Conservation (phyloP, 768 basidiomycete species). For the Amanita jacksonii region DNA sequence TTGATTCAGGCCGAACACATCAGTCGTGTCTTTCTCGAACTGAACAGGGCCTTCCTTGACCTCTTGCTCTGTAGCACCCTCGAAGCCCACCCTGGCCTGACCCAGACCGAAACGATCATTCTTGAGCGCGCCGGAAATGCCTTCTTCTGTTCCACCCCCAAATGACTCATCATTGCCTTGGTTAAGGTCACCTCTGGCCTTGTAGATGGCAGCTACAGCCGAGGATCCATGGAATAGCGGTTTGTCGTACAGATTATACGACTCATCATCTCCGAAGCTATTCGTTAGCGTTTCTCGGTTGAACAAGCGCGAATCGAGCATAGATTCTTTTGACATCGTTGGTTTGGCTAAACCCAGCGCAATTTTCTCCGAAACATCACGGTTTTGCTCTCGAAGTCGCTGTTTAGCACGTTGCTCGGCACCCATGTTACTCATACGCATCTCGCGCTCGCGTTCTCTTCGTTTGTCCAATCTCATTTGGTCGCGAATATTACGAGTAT, state of each 20-base stretch:
- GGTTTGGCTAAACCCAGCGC: slow-evolving; percentile 97
- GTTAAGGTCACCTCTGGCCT: slow-evolving; percentile 78
- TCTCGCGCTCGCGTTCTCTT: slow-evolving; percentile 89
- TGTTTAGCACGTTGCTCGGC: slow-evolving; percentile 93
- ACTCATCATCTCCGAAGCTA: slow-evolving; percentile 84
- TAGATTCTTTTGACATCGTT: slow-evolving; percentile 89
- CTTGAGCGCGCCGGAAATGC: slow-evolving; percentile 80
- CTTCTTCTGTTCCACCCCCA: slow-evolving; percentile 93
- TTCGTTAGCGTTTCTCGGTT: slow-evolving; percentile 85
- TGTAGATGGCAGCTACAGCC: slow-evolving; percentile 99
- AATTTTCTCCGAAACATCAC: slow-evolving; percentile 98
- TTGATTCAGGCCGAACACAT: slow-evolving; percentile 94
- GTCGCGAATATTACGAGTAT: slow-evolving; percentile 80
- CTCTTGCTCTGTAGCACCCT: slow-evolving; percentile 82
- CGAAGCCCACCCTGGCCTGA: slow-evolving; percentile 76
- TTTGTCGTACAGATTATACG: slow-evolving; percentile 91
- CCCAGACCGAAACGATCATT: slow-evolving; percentile 94
- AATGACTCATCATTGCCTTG: slow-evolving; percentile 88
- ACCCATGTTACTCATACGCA: slow-evolving; percentile 99
- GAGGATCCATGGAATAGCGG: slow-evolving; percentile 95
- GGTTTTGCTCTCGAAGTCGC: slow-evolving; percentile 92
- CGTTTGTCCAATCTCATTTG: slow-evolving; percentile 87
- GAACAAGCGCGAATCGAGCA: slow-evolving; percentile 96
- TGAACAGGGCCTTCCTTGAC: slow-evolving; percentile 90
- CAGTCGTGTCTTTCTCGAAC: slow-evolving; percentile 96